Conservation (phyloP, 2,329 filamentous ascomycete genomes). For the Cadophora gregata region DNA sequence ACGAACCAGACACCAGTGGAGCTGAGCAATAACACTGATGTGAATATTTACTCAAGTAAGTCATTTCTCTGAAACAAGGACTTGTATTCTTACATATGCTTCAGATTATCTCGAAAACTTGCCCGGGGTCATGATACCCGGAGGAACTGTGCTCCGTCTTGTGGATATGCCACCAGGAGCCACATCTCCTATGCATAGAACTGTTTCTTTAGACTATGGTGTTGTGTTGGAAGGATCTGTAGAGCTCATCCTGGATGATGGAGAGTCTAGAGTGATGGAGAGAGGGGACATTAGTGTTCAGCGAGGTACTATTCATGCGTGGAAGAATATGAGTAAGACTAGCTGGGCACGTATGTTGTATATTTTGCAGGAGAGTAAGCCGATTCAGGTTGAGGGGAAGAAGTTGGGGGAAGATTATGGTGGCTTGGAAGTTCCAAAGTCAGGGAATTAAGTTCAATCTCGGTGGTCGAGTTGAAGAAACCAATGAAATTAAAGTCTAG, state of each 20-base stretch:
- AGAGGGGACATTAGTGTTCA: conserved; percentile 37
- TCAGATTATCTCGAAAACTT: conserved; percentile 27
- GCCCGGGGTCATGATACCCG: conserved; percentile 35
- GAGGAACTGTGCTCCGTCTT: conserved; percentile 27
- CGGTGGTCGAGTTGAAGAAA: neutral
- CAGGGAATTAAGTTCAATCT: neutral
- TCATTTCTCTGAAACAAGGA: neutral
- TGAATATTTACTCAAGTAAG: conserved; percentile 24
- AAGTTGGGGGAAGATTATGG: conserved; percentile 34
- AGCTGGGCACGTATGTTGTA: conserved; percentile 39
- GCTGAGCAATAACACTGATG: conserved; percentile 27
- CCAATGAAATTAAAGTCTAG: neutral
- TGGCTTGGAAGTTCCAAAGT: neutral
- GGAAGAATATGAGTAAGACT: conserved; percentile 37
- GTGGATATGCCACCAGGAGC: conserved; percentile 38
- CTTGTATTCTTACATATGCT: neutral
- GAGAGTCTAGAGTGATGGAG: conserved; percentile 31
- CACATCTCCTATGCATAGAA: conserved; percentile 38
- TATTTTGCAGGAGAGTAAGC: conserved; percentile 31
- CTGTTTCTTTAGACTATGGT: conserved; percentile 38
- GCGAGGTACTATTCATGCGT: conserved; percentile 40
- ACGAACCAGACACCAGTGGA: conserved; percentile 35
- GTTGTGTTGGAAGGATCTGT: conserved; percentile 39
- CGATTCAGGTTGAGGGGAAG: conserved; percentile 29
- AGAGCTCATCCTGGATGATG: conserved; percentile 37